Percentiles rank a stretch among this genome's conserved stretches.
Conservation (phyloP, 2,329 filamentous ascomycete genomes). For the Trichoderma hamatum region DNA sequence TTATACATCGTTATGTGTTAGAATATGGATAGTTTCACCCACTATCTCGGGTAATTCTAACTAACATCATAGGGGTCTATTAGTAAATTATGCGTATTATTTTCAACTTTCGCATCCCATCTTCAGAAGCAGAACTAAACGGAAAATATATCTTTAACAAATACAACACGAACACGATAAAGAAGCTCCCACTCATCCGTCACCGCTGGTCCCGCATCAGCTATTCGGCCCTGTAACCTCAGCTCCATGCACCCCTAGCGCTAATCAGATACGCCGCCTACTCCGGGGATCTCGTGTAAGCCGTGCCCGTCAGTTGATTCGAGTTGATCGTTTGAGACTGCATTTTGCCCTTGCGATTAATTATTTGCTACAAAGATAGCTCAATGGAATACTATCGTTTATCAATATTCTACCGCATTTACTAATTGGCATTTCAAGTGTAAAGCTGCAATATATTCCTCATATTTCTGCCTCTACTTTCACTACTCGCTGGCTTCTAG, state of each 20-base stretch:
- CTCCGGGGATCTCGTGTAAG: not conserved
- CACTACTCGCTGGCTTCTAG: not conserved
- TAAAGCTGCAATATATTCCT: too few relatives aligned
- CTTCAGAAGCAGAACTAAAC: not conserved
- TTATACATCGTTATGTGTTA: too few relatives aligned
- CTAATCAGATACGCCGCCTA: not conserved
- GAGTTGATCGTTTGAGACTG: not conserved
- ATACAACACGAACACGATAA: too few relatives aligned
- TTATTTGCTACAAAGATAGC: not conserved
- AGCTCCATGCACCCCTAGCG: slow-evolving; percentile 7
- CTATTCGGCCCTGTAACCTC: slow-evolving; percentile 25
- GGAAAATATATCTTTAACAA: not conserved
- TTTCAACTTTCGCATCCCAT: not conserved
- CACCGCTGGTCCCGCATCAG: slow-evolving; percentile 15
- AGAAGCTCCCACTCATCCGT: not conserved
- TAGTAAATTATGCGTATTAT: not conserved
- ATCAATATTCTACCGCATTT: not conserved
- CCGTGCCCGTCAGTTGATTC: not conserved
- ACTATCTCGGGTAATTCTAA: not conserved
- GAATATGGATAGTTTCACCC: not conserved
- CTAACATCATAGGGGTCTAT: not conserved
- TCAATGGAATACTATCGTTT: not conserved
- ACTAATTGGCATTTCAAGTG: too few relatives aligned
- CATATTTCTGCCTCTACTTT: not conserved
- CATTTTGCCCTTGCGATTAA: not conserved